A percentile compares a stretch with the other conserved stretches of the same genome.
Evolutionary conservation across 2,329 filamentous ascomycete genomes (phyloP).

Genomic region (Phaeosphaeria sp.): DNA sequence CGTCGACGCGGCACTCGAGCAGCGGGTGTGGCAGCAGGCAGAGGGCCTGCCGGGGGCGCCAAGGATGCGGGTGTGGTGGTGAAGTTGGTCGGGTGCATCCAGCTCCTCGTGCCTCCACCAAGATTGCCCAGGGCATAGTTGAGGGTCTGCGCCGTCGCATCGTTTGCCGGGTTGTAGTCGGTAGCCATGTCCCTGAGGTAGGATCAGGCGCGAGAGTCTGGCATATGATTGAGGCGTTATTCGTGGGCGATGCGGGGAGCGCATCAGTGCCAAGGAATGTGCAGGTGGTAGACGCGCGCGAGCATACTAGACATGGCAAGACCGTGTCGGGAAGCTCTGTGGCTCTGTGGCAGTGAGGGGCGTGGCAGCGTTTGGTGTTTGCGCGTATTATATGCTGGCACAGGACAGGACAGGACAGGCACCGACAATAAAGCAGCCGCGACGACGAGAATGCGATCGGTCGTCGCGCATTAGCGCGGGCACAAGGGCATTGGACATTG

Average conservation of each 20-base stretch:
- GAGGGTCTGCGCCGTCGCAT: slow-evolving; percentile 29
- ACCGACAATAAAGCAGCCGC: not conserved
- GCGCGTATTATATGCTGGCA: too few relatives aligned
- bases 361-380: not conserved
- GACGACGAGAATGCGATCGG: not conserved
- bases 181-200: slow-evolving; percentile 15
- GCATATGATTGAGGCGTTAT: not conserved
- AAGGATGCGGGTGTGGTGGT: not conserved
- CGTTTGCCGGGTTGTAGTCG: slow-evolving; percentile 7
- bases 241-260: not conserved
- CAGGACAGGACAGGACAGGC: not conserved
- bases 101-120: slow-evolving; percentile 38
- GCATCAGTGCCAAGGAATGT: not conserved
- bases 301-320: not conserved
- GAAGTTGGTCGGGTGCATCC: slow-evolving; percentile 28
- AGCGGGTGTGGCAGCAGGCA: not conserved
- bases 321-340: not conserved
- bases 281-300: not conserved
- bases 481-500: not conserved
- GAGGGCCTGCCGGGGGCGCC: not conserved
- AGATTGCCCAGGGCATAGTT: slow-evolving; percentile 38
- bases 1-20: not conserved
- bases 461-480: not conserved
- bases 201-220: not conserved
- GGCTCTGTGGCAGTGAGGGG: not conserved